A percentile compares a stretch with the other conserved stretches of the same genome.
Evolutionary conservation across 768 basidiomycete genomes (phyloP).

Genomic region (Podaxis sp.): DNA sequence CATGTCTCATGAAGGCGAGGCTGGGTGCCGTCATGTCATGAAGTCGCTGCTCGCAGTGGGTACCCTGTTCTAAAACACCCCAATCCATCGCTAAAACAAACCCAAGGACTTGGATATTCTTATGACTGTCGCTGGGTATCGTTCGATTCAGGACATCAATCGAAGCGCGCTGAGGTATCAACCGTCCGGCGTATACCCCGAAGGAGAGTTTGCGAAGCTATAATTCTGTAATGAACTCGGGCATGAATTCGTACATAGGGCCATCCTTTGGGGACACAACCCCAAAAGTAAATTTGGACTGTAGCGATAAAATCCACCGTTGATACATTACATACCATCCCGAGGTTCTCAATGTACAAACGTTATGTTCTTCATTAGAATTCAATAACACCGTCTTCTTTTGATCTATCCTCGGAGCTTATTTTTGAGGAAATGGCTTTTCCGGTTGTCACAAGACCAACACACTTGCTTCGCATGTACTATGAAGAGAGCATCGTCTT

Average conservation of each 20-base stretch:
- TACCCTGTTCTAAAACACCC: not conserved
- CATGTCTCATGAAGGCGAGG: conserved; percentile 49
- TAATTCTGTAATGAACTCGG: too few relatives aligned
- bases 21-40: conserved; percentile 54
- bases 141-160: not conserved
- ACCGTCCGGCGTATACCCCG: not conserved
- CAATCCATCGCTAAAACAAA: not conserved
- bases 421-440: not conserved
- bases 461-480: not conserved
- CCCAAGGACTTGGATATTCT: not conserved
- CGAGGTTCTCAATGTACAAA: not conserved
- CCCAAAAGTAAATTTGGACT: too few relatives aligned
- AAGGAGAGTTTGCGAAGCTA: not conserved
- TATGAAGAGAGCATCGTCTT: not conserved
- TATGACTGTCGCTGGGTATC: not conserved
- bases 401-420: not conserved
- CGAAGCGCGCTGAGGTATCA: not conserved
- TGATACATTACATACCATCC: not conserved
- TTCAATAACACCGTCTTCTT: not conserved
- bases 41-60: conserved; percentile 45
- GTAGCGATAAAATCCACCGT: too few relatives aligned
- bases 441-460: not conserved
- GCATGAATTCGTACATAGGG: too few relatives aligned
- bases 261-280: too few relatives aligned
- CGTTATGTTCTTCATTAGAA: not conserved